These are phyloP conservation scores for Tillandsia leiboldiana DNA, from an alignment of 176 grass and related monocot species.

Conservation along the genomic window DNA sequence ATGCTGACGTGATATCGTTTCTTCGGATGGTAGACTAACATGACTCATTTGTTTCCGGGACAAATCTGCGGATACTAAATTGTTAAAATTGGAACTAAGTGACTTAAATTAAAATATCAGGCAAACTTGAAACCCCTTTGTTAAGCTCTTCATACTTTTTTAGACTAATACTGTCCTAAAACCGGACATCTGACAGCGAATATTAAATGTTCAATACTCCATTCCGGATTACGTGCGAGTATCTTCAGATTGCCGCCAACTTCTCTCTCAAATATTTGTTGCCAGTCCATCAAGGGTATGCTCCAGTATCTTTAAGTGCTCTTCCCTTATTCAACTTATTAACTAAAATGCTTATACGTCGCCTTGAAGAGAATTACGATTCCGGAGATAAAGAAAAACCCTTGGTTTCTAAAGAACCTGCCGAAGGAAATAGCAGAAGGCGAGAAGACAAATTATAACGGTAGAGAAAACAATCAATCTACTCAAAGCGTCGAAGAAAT, in stretches of 20 bases:
- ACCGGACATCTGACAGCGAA: conserved; percentile 43
- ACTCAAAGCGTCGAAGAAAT: conserved; percentile 63
- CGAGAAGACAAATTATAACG: conserved; percentile 48
- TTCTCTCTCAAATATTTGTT: conserved; percentile 89
- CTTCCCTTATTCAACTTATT: neutral
- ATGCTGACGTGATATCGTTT: too few species aligned
- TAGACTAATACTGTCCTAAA: neutral
- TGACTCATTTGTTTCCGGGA: too few species aligned
- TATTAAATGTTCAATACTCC: conserved; percentile 78
- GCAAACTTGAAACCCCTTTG: neutral
- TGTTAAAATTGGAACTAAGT: too few species aligned
- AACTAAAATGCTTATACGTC: conserved; percentile 1
- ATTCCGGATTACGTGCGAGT: conserved; percentile 83
- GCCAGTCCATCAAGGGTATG: conserved; percentile 80
- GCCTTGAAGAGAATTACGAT: conserved; percentile 66
- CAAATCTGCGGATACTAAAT: too few species aligned
- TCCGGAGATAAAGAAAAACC: conserved; percentile 82
- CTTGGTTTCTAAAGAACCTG: conserved; percentile 82
- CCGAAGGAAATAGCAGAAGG: conserved; percentile 61
- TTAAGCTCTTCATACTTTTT: neutral
- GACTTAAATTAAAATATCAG: too few species aligned
- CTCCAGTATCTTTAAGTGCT: neutral
- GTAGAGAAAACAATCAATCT: conserved; percentile 3
- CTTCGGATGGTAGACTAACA: too few species aligned
- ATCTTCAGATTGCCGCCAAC: conserved; percentile 58